phyloP scores from a whole-genome alignment of 2,329 filamentous ascomycete species.

The Fusarium papillatum region DNA sequence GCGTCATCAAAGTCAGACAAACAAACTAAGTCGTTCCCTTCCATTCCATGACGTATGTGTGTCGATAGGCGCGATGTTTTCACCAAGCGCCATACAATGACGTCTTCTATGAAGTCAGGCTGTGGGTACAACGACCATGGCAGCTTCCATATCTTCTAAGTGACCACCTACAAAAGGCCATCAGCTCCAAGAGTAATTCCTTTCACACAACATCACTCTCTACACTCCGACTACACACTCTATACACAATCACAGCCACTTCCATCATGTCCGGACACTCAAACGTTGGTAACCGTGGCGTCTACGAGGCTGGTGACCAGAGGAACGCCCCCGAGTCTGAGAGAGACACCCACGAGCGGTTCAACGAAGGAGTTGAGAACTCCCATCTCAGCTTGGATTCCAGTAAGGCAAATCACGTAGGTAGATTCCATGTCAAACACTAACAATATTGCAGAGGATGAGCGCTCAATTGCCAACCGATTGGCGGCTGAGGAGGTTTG shows the following conservation, averaged over 20 bases:
- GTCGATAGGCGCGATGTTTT: constrained; percentile 20
- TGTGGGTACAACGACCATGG: constrained; percentile 39
- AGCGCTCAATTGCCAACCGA: constrained; percentile 80
- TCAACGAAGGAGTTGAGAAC: constrained; percentile 79
- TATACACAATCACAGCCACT: not conserved
- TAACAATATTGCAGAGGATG: constrained; percentile 67
- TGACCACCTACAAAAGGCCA: constrained; percentile 39
- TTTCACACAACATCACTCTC: constrained; percentile 8
- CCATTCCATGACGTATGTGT: constrained; percentile 37
- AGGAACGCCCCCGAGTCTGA: constrained; percentile 71
- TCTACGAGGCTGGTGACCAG: constrained; percentile 87
- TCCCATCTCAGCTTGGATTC: constrained; percentile 79
- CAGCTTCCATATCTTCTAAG: constrained; percentile 26
- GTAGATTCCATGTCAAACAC: constrained; percentile 56
- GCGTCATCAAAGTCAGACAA: constrained; percentile 14
- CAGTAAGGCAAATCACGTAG: constrained; percentile 64
- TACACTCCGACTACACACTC: not conserved
- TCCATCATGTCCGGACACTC: constrained; percentile 61
- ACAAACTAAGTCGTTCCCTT: constrained; percentile 16
- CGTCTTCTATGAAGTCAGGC: constrained; percentile 46
- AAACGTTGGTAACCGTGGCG: constrained; percentile 73
- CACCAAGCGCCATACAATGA: constrained; percentile 40
- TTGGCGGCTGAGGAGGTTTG: constrained; percentile 72
- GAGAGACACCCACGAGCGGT: constrained; percentile 66
- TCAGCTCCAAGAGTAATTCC: not conserved